phyloP scores from a whole-genome alignment of 768 basidiomycete genomes.

The Xerocomellus amylosporus region DNA sequence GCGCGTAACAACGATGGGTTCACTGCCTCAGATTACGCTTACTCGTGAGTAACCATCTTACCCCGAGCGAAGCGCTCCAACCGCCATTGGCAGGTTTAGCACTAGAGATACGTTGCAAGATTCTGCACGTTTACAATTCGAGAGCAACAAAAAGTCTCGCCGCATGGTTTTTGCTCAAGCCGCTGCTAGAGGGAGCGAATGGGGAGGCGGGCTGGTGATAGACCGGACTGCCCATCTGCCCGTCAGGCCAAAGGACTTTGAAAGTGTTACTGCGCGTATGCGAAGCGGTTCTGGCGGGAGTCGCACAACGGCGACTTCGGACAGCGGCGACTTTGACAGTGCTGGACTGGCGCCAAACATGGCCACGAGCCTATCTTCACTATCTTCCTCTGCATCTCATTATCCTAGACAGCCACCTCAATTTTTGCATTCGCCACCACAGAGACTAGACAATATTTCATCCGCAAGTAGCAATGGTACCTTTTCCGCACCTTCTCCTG shows the following conservation, averaged over 20 bases:
- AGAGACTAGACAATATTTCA: slow-evolving; percentile 28
- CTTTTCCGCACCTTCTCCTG: slow-evolving; percentile 38
- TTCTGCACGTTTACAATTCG: slow-evolving; percentile 74
- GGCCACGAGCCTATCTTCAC: slow-evolving; percentile 49
- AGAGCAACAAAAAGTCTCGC: slow-evolving; percentile 74
- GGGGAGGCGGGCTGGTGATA: slow-evolving; percentile 43
- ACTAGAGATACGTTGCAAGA: slow-evolving; percentile 79
- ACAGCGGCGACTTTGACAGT: slow-evolving; percentile 63
- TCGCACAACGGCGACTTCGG: slow-evolving; percentile 71
- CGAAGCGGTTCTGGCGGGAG: slow-evolving; percentile 82
- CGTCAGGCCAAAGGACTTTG: slow-evolving; percentile 41
- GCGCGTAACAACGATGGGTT: slow-evolving; percentile 90
- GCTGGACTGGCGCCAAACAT: slow-evolving; percentile 39
- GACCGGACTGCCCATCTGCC: slow-evolving; percentile 47
- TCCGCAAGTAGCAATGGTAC: slow-evolving; percentile 38
- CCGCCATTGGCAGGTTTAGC: slow-evolving; percentile 47
- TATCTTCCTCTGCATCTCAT: slow-evolving; percentile 64
- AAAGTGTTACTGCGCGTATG: slow-evolving; percentile 49
- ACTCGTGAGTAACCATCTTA: slow-evolving; percentile 32
- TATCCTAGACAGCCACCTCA: slow-evolving; percentile 38
- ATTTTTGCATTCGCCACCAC: slow-evolving; percentile 44
- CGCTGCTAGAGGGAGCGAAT: slow-evolving; percentile 63
- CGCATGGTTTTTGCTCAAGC: slow-evolving; percentile 72
- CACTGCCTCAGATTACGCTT: slow-evolving; percentile 90
- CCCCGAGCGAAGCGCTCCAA: neutral